Percentiles rank a stretch among this genome's conserved stretches.
Evolutionary conservation across 1,284 basidiomycete genomes (phyloP).

Genomic region (Cutaneotrichosporon sp.): DNA sequence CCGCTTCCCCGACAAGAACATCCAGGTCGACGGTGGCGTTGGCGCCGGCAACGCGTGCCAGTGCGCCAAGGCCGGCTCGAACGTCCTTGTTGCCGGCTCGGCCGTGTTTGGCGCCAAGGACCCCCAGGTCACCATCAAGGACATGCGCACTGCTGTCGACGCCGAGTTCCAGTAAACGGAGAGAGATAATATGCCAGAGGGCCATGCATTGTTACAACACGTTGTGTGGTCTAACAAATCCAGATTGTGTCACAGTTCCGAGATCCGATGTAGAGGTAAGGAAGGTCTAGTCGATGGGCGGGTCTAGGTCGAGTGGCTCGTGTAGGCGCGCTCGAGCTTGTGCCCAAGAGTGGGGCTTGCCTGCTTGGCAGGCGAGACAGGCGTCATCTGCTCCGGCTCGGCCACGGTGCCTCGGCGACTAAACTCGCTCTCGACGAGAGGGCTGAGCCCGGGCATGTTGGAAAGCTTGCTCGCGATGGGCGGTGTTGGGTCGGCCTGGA

Average conservation of each 20-base stretch:
- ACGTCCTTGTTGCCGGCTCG: constrained; percentile 97
- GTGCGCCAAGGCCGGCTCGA: constrained; percentile 92
- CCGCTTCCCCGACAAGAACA: constrained; percentile 83
- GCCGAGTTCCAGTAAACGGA: constrained; percentile 48
- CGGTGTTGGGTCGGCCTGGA: background rate
- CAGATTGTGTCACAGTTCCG: background rate
- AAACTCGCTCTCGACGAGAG: background rate
- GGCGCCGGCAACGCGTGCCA: constrained; percentile 84
- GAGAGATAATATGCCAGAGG: background rate
- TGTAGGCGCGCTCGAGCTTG: background rate
- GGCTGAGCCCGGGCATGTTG: background rate
- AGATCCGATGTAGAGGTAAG: background rate
- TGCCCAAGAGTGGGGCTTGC: background rate
- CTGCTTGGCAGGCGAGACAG: background rate
- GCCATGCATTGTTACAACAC: constrained; percentile 7
- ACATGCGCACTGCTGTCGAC: constrained; percentile 71
- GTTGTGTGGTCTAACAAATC: background rate
- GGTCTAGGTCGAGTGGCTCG: background rate
- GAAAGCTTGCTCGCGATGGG: constrained; percentile 2
- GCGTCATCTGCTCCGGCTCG: constrained; percentile 1
- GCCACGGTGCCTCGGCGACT: constrained; percentile 4
- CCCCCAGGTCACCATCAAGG: constrained; percentile 74
- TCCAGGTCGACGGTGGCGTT: constrained; percentile 97
- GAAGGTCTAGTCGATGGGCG: background rate
- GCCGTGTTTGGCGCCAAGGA: constrained; percentile 84